These are phyloP conservation scores for Pythium chondricola DNA, from an alignment of 352 stramenopile genomes.

Conservation along the genomic window DNA sequence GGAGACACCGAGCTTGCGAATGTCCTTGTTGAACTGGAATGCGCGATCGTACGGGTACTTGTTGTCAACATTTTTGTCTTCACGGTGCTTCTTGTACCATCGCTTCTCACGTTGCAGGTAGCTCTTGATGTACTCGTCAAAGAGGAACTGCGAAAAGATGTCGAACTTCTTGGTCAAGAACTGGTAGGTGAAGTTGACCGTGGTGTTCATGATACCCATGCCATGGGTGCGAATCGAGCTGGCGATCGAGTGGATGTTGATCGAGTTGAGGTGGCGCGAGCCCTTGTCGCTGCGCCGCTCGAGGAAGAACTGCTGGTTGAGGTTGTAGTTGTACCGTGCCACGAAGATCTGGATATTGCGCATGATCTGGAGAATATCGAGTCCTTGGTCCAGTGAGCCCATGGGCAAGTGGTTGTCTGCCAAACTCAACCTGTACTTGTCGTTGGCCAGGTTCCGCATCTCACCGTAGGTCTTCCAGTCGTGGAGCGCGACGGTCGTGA, in stretches of 20 bases:
- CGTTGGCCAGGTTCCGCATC: conserved; percentile 90
- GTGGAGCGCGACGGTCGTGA: conserved; percentile 92
- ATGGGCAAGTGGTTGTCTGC: conserved; percentile 91
- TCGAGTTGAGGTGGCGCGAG: conserved; percentile 89
- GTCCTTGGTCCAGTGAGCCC: conserved; percentile 86
- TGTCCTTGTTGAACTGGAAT: conserved; percentile 91
- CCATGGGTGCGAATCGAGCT: conserved; percentile 92
- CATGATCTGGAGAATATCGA: conserved; percentile 96
- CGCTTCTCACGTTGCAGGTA: conserved; percentile 90
- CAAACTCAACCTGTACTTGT: conserved; percentile 90
- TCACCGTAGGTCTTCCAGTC: conserved; percentile 94
- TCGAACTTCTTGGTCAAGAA: conserved; percentile 90
- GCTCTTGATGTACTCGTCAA: conserved; percentile 93
- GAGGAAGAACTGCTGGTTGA: conserved; percentile 95
- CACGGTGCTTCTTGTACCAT: conserved; percentile 91
- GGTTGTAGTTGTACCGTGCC: conserved; percentile 91
- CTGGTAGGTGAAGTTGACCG: conserved; percentile 95
- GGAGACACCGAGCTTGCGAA: conserved; percentile 80
- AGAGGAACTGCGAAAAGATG: conserved; percentile 90
- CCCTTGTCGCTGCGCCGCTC: conserved; percentile 88
- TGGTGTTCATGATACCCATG: conserved; percentile 94
- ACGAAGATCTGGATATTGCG: conserved; percentile 93
- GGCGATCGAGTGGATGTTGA: conserved; percentile 90
- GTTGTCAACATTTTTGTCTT: conserved; percentile 86
- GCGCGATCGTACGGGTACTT: conserved; percentile 91